A percentile compares a stretch with the other conserved stretches of the same genome.
Evolutionary conservation across 2,329 filamentous ascomycete genomes (phyloP).

Genomic region (Coniella vitis): DNA sequence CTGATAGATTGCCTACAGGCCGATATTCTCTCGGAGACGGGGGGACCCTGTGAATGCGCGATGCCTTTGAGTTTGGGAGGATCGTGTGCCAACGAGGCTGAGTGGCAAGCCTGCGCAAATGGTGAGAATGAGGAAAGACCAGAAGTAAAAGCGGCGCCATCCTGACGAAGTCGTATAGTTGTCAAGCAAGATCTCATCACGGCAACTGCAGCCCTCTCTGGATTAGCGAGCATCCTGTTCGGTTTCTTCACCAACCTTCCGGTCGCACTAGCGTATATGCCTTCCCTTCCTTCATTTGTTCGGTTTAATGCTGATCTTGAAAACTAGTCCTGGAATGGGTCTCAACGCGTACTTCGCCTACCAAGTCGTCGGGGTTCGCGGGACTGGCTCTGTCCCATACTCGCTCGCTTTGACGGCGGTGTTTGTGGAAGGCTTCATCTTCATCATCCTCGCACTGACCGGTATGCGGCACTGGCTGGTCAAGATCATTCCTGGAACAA

Average conservation of each 20-base stretch:
- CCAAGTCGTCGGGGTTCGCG: constrained; percentile 57
- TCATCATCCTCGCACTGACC: constrained; percentile 56
- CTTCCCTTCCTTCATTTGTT: too few relatives aligned
- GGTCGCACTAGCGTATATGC: constrained; percentile 61
- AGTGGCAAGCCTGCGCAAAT: constrained; percentile 21
- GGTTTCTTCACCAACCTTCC: constrained; percentile 78
- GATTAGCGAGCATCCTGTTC: constrained; percentile 68
- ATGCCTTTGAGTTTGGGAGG: constrained; percentile 30
- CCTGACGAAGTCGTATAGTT: constrained; percentile 4
- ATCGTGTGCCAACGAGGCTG: constrained; percentile 40
- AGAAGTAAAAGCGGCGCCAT: constrained; percentile 26
- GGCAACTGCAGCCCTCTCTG: constrained; percentile 73
- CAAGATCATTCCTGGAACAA: constrained; percentile 55
- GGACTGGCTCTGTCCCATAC: constrained; percentile 50
- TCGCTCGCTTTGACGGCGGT: constrained; percentile 55
- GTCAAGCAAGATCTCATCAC: constrained; percentile 74
- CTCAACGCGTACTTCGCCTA: constrained; percentile 63
- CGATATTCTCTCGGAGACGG: constrained; percentile 66
- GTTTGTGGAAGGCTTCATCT: constrained; percentile 59
- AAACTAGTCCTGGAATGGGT: constrained; percentile 58
- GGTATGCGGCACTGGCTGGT: constrained; percentile 70
- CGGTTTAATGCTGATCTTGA: too few relatives aligned
- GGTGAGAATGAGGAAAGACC: not conserved
- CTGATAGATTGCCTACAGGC: constrained; percentile 39
- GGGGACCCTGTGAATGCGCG: constrained; percentile 68